phyloP scores from a whole-genome alignment of 2,329 filamentous ascomycete species.

The Botrytis tulipae region DNA sequence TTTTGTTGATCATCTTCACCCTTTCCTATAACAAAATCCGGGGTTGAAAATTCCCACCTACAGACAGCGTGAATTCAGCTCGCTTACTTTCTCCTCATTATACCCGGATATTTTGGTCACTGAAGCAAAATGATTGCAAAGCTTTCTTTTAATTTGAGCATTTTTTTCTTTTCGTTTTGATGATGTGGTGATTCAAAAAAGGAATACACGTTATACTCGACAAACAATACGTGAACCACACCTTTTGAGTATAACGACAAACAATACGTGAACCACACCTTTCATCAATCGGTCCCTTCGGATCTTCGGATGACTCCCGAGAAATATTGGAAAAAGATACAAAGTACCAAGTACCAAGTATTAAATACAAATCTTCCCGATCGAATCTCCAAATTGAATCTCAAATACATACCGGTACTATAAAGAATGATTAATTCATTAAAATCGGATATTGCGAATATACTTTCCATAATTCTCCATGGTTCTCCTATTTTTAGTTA shows the following conservation, averaged over 20 bases:
- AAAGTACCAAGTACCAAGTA: neutral
- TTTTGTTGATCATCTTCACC: neutral
- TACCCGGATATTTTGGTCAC: neutral
- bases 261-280: neutral
- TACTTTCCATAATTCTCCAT: neutral
- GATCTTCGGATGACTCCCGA: neutral
- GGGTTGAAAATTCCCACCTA: neutral
- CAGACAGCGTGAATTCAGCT: neutral
- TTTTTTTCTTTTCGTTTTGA: neutral
- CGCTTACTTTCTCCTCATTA: neutral
- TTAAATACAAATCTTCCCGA: too few species aligned
- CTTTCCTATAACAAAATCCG: neutral
- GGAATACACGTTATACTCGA: neutral
- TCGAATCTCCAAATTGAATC: too few species aligned
- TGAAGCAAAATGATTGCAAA: neutral
- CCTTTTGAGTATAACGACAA: neutral
- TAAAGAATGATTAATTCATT: neutral
- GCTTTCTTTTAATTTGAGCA: neutral
- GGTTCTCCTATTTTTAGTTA: neutral
- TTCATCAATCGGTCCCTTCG: neutral
- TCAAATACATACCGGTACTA: neutral
- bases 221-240: neutral
- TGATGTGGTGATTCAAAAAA: neutral
- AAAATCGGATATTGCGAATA: neutral
- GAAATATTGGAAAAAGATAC: neutral